Evolutionary conservation across 306 rosid species (phyloP).

Genomic region (Cercis canadensis): DNA sequence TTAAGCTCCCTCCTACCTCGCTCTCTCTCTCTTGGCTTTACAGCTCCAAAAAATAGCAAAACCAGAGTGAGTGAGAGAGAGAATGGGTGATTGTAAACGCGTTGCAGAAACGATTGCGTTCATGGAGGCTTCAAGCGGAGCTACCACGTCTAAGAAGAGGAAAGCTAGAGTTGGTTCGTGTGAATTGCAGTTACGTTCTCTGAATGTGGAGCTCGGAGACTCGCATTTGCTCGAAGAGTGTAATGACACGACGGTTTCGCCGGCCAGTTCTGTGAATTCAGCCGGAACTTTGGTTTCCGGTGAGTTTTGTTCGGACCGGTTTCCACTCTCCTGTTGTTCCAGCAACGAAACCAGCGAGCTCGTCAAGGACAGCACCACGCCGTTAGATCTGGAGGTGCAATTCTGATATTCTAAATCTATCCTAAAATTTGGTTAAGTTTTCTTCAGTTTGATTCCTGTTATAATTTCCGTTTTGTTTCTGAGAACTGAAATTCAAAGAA

Average conservation of each 20-base stretch:
- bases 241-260: constrained; percentile 19
- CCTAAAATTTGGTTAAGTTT: neutral
- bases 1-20: constrained; percentile 33
- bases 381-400: constrained; percentile 70
- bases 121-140: constrained; percentile 41
- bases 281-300: constrained; percentile 25
- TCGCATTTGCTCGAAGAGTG: constrained; percentile 9
- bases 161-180: constrained; percentile 32
- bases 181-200: constrained; percentile 15
- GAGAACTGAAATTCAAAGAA: neutral
- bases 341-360: constrained; percentile 45
- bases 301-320: constrained; percentile 39
- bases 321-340: constrained; percentile 53
- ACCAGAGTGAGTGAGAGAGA: neutral
- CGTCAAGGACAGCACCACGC: constrained; percentile 30
- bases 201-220: constrained; percentile 20
- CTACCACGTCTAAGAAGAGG: constrained; percentile 57
- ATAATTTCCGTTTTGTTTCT: constrained; percentile 3
- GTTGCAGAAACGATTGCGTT: constrained; percentile 39
- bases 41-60: constrained; percentile 34
- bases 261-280: constrained; percentile 39
- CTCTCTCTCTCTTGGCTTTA: neutral
- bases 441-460: neutral
- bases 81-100: constrained; percentile 61
- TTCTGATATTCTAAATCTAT: constrained; percentile 25